Conservation (phyloP, 2,329 filamentous ascomycete genomes). For the Catunica adiposa region DNA sequence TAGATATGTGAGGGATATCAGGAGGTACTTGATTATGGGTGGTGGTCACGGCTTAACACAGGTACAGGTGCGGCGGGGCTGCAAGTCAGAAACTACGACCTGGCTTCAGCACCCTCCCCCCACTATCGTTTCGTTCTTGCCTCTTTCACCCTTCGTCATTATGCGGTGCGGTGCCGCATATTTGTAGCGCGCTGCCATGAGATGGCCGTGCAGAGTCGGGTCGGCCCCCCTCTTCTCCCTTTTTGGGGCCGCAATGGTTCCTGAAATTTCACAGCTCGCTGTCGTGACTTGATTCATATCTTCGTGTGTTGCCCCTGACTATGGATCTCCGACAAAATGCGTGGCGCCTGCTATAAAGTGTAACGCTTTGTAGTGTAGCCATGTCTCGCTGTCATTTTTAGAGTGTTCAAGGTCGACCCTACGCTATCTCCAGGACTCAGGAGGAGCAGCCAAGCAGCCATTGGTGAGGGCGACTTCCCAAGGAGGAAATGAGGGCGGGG, state of each 20-base stretch:
- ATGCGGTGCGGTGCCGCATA: background rate
- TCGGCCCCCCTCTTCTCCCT: background rate
- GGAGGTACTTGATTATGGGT: background rate
- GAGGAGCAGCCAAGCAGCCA: too few relatives aligned
- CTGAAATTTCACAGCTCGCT: too few relatives aligned
- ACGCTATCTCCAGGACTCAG: too few relatives aligned
- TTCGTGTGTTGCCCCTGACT: too few relatives aligned
- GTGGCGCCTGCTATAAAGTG: too few relatives aligned
- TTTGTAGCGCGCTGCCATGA: background rate
- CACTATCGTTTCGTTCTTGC: background rate
- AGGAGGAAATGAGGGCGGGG: background rate
- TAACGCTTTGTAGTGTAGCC: too few relatives aligned
- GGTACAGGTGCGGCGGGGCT: background rate
- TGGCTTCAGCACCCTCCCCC: background rate
- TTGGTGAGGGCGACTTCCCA: background rate
- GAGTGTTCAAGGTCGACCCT: too few relatives aligned
- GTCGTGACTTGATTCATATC: too few relatives aligned
- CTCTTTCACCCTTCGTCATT: constrained; percentile 1
- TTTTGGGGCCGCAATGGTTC: too few relatives aligned
- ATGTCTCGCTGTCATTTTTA: too few relatives aligned
- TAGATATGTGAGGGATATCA: background rate
- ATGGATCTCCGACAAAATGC: too few relatives aligned
- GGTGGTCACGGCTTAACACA: background rate
- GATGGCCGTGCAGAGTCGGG: background rate
- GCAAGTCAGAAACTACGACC: background rate